A percentile compares a stretch with the other conserved stretches of the same genome.
Evolutionary conservation across 2,329 filamentous ascomycete genomes (phyloP).

Genomic region (Clonostachys rosea): DNA sequence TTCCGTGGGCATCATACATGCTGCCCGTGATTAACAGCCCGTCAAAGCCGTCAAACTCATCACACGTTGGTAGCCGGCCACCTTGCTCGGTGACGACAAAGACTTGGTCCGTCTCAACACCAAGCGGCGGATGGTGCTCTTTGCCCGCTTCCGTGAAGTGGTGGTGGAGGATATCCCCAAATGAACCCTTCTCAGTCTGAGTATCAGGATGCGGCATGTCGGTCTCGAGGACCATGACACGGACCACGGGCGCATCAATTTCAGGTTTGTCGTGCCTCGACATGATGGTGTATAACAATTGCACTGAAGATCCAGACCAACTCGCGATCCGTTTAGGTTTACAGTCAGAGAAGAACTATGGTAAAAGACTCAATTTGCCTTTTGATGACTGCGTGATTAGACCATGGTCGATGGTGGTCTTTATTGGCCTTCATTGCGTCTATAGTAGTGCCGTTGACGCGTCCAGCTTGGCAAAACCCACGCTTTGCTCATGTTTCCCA

Average conservation of each 20-base stretch:
- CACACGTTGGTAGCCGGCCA: constrained; percentile 36
- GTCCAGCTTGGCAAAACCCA: too few species aligned
- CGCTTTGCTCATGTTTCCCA: too few species aligned
- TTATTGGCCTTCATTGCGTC: too few species aligned
- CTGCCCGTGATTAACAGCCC: constrained; percentile 69
- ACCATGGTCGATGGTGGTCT: too few species aligned
- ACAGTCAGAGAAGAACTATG: too few species aligned
- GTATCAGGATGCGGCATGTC: constrained; percentile 50
- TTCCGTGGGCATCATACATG: constrained; percentile 66
- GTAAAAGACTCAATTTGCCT: too few species aligned
- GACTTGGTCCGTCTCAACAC: constrained; percentile 47
- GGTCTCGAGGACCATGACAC: constrained; percentile 51
- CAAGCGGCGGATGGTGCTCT: constrained; percentile 46
- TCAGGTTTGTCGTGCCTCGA: constrained; percentile 15
- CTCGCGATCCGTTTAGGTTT: too few species aligned
- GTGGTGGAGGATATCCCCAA: constrained; percentile 46
- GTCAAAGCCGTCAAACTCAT: constrained; percentile 59
- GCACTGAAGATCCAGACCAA: too few species aligned
- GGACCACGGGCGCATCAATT: constrained; percentile 17
- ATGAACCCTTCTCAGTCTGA: constrained; percentile 40
- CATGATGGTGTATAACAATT: constrained; percentile 7
- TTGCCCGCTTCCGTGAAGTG: constrained; percentile 46
- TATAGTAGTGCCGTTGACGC: too few species aligned
- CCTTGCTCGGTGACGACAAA: constrained; percentile 47
- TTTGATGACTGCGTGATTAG: too few species aligned